A percentile compares a stretch with the other conserved stretches of the same genome.
phyloP scores from a whole-genome alignment of 345 rosid genomes.

The Gossypium stocksii region DNA sequence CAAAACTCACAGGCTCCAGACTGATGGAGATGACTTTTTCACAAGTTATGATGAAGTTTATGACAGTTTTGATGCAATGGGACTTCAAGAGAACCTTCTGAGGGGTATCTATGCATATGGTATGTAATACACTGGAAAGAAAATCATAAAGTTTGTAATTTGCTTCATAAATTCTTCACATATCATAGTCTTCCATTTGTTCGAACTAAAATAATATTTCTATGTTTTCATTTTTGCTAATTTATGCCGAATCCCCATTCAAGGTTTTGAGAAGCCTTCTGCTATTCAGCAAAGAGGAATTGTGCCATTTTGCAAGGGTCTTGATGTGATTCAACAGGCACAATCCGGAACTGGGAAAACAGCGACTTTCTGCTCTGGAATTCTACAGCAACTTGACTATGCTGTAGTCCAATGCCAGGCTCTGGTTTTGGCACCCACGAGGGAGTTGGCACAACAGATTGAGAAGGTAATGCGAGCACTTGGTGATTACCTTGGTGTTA shows the following conservation, averaged over 20 bases:
- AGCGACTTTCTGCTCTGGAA: slow-evolving; percentile 92
- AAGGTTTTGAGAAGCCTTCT: slow-evolving; percentile 93
- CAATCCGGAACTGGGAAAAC: slow-evolving; percentile 96
- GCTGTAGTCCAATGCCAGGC: slow-evolving; percentile 71
- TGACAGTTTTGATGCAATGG: slow-evolving; percentile 87
- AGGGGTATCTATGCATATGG: slow-evolving; percentile 96
- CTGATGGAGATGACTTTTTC: slow-evolving; percentile 64
- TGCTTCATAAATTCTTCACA: background rate
- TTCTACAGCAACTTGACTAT: slow-evolving; percentile 81
- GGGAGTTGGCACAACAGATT: slow-evolving; percentile 92
- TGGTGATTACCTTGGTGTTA: slow-evolving; percentile 88
- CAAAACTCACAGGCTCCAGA: slow-evolving; percentile 37
- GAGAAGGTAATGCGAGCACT: slow-evolving; percentile 97
- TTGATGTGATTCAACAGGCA: slow-evolving; percentile 94
- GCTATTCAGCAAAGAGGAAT: slow-evolving; percentile 97
- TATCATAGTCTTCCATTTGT: slow-evolving; percentile 1
- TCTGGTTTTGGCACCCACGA: slow-evolving; percentile 79
- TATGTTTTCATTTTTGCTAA: background rate
- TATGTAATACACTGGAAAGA: slow-evolving; percentile 20
- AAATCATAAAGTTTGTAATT: background rate
- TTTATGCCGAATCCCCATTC: background rate
- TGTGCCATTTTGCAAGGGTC: slow-evolving; percentile 88
- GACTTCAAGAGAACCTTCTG: slow-evolving; percentile 68
- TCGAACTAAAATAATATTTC: background rate
- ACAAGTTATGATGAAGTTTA: slow-evolving; percentile 73